A percentile compares a stretch with the other conserved stretches of the same genome.
Conservation (phyloP, 1,284 basidiomycete genomes). For the Rhodotorula glutinis region DNA sequence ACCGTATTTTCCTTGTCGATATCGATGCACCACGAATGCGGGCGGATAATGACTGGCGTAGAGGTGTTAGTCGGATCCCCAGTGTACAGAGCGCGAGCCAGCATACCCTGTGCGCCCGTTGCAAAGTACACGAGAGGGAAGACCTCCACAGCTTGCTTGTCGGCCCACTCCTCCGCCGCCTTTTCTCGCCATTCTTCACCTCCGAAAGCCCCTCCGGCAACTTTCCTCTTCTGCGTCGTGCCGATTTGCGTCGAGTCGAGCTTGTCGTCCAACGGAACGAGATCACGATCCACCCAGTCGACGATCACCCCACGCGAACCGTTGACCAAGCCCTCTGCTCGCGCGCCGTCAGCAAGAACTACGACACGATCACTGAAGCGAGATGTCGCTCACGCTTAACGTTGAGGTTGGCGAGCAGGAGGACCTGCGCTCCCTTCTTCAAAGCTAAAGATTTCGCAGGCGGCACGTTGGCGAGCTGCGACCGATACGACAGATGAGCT, state of each 20-base stretch:
- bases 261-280: constrained; percentile 13
- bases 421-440: constrained; percentile 41
- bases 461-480: constrained; percentile 36
- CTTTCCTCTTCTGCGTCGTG: background rate
- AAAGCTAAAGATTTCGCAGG: constrained; percentile 26
- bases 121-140: constrained; percentile 40
- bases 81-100: background rate
- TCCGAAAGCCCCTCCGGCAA: constrained; percentile 12
- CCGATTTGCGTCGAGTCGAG: background rate
- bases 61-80: background rate
- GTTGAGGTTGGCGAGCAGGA: constrained; percentile 41
- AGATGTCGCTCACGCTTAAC: constrained; percentile 17
- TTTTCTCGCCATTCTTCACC: constrained; percentile 34
- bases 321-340: constrained; percentile 26
- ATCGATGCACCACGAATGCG: constrained; percentile 41
- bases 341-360: background rate
- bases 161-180: constrained; percentile 25
- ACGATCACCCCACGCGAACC: constrained; percentile 42
- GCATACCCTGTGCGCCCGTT: constrained; percentile 21
- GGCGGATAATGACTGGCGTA: constrained; percentile 25
- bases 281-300: constrained; percentile 33
- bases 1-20: constrained; percentile 37
- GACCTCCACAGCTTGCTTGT: constrained; percentile 26
- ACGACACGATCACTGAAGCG: background rate
- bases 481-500: too few species aligned